Evolutionary conservation across 2,329 filamentous ascomycete genomes (phyloP).

Genomic region (Sclerotinia minor): DNA sequence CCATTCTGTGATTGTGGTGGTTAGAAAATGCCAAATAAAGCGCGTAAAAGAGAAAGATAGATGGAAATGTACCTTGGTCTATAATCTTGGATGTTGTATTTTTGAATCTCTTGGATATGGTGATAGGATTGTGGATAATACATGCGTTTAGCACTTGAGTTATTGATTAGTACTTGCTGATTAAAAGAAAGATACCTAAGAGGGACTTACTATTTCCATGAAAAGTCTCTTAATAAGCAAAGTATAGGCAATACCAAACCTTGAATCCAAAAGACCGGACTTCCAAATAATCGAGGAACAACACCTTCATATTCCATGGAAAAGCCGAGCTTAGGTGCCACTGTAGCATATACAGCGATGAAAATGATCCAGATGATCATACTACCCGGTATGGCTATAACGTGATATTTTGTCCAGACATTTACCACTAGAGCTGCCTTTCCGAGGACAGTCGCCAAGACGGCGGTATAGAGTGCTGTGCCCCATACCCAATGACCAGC

Average conservation of each 20-base stretch:
- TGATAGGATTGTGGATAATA: conserved; percentile 95
- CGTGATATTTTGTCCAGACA: conserved; percentile 98
- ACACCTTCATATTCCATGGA: conserved; percentile 84
- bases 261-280: conserved; percentile 89
- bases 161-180: conserved; percentile 30
- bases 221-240: conserved; percentile 84
- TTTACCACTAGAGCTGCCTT: conserved; percentile 95
- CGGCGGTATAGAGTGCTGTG: conserved; percentile 87
- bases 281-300: conserved; percentile 75
- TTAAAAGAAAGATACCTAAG: neutral
- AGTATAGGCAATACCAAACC: conserved; percentile 75
- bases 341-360: conserved; percentile 80
- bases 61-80: conserved; percentile 70
- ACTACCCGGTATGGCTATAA: conserved; percentile 91
- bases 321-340: conserved; percentile 79
- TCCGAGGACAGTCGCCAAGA: conserved; percentile 88
- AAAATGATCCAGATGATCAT: conserved; percentile 91
- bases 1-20: conserved; percentile 66
- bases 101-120: conserved; percentile 98
- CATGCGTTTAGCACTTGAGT: conserved; percentile 74
- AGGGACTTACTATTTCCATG: conserved; percentile 78
- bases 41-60: neutral
- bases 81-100: conserved; percentile 99
- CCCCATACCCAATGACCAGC: conserved; percentile 99
- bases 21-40: conserved; percentile 31